Percentiles rank a stretch among this genome's conserved stretches.
Conservation (phyloP, 768 basidiomycete genomes). For the Tephrocybe sp. region DNA sequence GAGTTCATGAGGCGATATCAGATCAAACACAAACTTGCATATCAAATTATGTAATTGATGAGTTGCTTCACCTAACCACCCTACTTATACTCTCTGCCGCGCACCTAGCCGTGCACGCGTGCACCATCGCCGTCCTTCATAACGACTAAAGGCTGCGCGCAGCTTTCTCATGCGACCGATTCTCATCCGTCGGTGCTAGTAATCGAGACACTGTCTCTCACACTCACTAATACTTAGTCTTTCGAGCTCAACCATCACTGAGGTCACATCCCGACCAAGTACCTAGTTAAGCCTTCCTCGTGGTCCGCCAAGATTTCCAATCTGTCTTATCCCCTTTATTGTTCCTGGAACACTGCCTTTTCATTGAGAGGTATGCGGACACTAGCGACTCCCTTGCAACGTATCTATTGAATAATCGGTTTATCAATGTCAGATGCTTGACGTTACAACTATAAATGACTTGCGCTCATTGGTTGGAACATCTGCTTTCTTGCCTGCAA, state of each 20-base stretch:
- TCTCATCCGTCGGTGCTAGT: no score
- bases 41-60: constrained; percentile 10
- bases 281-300: neutral
- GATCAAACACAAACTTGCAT: neutral
- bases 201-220: no score
- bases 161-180: no score
- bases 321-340: neutral
- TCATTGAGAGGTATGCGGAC: no score
- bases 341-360: neutral
- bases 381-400: no score
- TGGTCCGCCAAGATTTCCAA: neutral
- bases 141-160: no score
- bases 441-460: constrained; percentile 19
- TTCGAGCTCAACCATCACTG: neutral
- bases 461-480: constrained; percentile 40
- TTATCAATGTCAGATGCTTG: constrained; percentile 13
- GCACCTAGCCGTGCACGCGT: no score
- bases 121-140: no score
- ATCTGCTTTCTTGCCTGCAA: constrained; percentile 46
- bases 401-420: no score
- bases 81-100: no score
- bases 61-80: neutral
- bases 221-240: neutral
- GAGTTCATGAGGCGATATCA: neutral
- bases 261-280: neutral